Percentiles rank a stretch among this genome's conserved stretches.
Conservation (phyloP, 2,329 filamentous ascomycete species). For the Herpotrichia juniperi region DNA sequence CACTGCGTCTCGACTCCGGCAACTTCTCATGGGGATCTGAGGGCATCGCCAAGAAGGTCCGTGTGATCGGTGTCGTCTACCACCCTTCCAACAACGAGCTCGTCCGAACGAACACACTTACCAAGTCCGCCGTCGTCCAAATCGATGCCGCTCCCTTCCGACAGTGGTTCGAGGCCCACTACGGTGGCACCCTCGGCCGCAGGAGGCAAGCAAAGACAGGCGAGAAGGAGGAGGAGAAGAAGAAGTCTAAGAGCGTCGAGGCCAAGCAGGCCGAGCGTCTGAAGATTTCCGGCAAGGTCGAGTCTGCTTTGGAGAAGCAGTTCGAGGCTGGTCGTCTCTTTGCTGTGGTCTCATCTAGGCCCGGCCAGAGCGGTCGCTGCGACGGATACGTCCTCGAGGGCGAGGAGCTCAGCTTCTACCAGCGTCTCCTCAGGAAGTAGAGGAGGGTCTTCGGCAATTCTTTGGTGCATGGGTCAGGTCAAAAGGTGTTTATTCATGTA, state of each 20-base stretch:
- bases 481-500: slow-evolving; percentile 51
- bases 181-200: slow-evolving; percentile 87
- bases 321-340: slow-evolving; percentile 99
- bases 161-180: slow-evolving; percentile 99
- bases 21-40: slow-evolving; percentile 99
- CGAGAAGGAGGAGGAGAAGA: slow-evolving; percentile 77
- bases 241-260: slow-evolving; percentile 96
- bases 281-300: slow-evolving; percentile 88
- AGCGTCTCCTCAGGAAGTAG: slow-evolving; percentile 99
- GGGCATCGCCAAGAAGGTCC: slow-evolving; percentile 97
- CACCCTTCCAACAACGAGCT: slow-evolving; percentile 99
- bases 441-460: slow-evolving; percentile 48
- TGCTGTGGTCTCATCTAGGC: slow-evolving; percentile 89
- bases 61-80: slow-evolving; percentile 97
- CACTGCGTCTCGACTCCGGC: slow-evolving; percentile 95
- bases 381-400: slow-evolving; percentile 99
- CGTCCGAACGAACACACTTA: slow-evolving; percentile 99
- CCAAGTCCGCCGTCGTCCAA: slow-evolving; percentile 98
- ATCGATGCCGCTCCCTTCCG: slow-evolving; percentile 98
- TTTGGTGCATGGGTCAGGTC: slow-evolving; percentile 49
- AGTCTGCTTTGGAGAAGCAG: slow-evolving; percentile 91
- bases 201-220: slow-evolving; percentile 85
- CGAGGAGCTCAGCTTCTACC: slow-evolving; percentile 99
- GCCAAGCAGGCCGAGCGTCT: slow-evolving; percentile 94
- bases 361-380: slow-evolving; percentile 93